A percentile compares a stretch with the other conserved stretches of the same genome.
These are phyloP conservation scores for Neurospora sp. DNA, from an alignment of 495 filamentous ascomycete species.

Conservation along the genomic window DNA sequence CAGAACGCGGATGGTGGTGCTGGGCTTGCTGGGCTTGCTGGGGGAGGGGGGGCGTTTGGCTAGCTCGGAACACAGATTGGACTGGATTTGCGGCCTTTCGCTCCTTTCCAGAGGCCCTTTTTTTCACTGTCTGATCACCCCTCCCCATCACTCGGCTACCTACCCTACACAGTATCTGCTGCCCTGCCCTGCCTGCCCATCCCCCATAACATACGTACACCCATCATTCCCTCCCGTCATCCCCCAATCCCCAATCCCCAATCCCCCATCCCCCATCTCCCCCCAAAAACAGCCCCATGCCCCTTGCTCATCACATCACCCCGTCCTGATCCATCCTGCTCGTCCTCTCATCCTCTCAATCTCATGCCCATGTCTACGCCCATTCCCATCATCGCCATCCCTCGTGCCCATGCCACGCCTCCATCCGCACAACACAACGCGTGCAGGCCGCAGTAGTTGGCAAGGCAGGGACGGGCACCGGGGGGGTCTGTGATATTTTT, in stretches of 20 bases:
- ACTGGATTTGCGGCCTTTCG: background rate
- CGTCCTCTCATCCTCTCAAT: conserved; percentile 1
- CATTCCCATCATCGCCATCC: background rate
- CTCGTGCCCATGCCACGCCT: background rate
- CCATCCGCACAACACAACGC: conserved; percentile 1
- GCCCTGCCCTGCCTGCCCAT: background rate
- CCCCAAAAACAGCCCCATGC: background rate
- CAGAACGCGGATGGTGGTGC: background rate
- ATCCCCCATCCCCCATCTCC: background rate
- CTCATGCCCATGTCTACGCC: conserved; percentile 3
- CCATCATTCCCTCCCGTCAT: background rate
- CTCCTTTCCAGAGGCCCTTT: background rate
- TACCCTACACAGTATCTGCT: background rate
- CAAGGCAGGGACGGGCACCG: conserved; percentile 4
- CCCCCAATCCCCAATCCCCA: background rate
- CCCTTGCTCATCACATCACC: background rate
- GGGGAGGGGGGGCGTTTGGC: background rate
- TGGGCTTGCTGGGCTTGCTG: background rate
- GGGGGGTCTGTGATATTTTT: conserved; percentile 9
- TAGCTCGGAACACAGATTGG: background rate
- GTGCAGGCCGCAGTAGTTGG: conserved; percentile 4
- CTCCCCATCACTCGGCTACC: background rate
- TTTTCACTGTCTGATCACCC: background rate
- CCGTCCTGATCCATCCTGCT: background rate
- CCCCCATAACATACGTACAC: background rate